phyloP scores from a whole-genome alignment of 208 protist genomes.

The Naegleria gruberi region DNA sequence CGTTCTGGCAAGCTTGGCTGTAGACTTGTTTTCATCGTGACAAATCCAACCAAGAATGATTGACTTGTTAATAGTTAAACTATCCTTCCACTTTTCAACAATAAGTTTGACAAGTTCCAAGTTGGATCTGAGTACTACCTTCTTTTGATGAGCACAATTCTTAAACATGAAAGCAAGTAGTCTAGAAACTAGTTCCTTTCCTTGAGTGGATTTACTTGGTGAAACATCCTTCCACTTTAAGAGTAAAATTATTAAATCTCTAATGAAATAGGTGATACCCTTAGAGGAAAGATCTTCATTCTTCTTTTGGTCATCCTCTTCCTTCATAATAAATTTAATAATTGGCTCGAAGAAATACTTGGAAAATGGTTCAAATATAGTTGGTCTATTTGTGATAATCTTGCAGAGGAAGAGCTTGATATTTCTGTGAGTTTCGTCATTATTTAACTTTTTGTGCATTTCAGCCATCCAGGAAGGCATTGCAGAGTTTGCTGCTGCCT shows the following conservation, averaged over 20 bases:
- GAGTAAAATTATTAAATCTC: constrained; percentile 54
- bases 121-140: constrained; percentile 48
- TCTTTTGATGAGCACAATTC: constrained; percentile 26
- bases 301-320: neutral
- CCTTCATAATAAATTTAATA: constrained; percentile 38
- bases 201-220: neutral
- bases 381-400: constrained; percentile 45
- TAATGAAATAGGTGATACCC: constrained; percentile 66
- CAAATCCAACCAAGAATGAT: constrained; percentile 24
- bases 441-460: constrained; percentile 41
- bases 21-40: neutral
- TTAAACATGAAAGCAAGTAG: constrained; percentile 18
- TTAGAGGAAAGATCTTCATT: neutral
- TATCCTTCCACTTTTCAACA: constrained; percentile 41
- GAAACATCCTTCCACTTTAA: constrained; percentile 38
- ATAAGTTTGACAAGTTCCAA: constrained; percentile 57
- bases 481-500: constrained; percentile 19
- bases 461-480: constrained; percentile 60
- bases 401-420: constrained; percentile 54
- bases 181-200: neutral
- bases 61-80: neutral
- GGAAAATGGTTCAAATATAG: constrained; percentile 48
- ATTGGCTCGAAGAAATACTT: constrained; percentile 46
- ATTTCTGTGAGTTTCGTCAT: constrained; percentile 32
- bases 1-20: constrained; percentile 12